A percentile compares a stretch with the other conserved stretches of the same genome.
Evolutionary conservation across 345 rosid species (phyloP).

Genomic region (Bretschneidera sinensis): DNA sequence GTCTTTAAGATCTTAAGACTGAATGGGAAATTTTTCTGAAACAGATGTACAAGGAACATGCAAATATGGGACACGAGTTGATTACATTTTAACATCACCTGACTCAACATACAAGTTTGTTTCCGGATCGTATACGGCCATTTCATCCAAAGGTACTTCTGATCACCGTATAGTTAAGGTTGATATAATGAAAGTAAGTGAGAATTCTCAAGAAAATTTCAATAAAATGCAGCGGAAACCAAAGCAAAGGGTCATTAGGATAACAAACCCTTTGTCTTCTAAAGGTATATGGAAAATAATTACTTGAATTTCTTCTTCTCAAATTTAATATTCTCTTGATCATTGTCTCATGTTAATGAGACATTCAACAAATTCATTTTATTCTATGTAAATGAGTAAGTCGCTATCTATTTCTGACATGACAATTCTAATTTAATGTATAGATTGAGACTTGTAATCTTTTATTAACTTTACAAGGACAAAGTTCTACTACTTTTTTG

Average conservation of each 20-base stretch:
- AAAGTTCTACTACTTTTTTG: too few species aligned
- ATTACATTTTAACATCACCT: conserved; percentile 68
- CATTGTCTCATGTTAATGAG: too few species aligned
- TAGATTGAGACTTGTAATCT: conserved; percentile 1
- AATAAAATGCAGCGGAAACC: conserved; percentile 23
- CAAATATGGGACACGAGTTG: conserved; percentile 91
- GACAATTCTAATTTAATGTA: background rate
- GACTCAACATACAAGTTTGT: conserved; percentile 55
- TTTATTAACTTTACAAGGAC: too few species aligned
- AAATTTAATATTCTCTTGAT: too few species aligned
- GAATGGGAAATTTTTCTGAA: background rate
- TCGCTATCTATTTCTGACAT: too few species aligned
- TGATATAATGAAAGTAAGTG: conserved; percentile 41
- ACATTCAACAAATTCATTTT: background rate
- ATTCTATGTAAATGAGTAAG: too few species aligned
- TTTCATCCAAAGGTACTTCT: conserved; percentile 87
- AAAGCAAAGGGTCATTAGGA: conserved; percentile 32
- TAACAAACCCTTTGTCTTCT: conserved; percentile 33
- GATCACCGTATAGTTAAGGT: conserved; percentile 94
- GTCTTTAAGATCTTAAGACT: background rate
- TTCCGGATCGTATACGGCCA: conserved; percentile 73
- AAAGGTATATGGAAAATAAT: conserved; percentile 35
- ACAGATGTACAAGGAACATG: conserved; percentile 94
- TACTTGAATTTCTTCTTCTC: background rate
- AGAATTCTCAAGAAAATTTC: conserved; percentile 25